phyloP scores from a whole-genome alignment of 129 eudicot species.

The Flaveria trinervia region DNA sequence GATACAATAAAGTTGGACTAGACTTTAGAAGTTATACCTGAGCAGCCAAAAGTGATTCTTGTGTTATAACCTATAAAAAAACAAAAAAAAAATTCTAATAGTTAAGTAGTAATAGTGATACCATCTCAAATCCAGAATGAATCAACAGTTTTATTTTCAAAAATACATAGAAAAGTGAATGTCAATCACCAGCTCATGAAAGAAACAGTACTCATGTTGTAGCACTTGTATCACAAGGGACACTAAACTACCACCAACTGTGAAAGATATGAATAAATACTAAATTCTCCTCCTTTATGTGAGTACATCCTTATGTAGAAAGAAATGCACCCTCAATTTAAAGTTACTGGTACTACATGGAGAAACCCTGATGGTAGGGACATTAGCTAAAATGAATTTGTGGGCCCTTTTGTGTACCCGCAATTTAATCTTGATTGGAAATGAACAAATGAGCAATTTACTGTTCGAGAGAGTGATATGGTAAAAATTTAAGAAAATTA shows the following conservation, averaged over 20 bases:
- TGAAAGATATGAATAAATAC: neutral
- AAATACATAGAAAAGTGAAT: neutral
- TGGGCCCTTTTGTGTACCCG: no score
- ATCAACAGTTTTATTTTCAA: conserved; percentile 2
- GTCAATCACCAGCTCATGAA: neutral
- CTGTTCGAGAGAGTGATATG: no score
- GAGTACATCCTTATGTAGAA: neutral
- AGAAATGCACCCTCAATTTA: neutral
- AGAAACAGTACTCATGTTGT: neutral
- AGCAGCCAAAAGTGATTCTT: conserved; percentile 85
- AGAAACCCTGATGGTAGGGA: neutral
- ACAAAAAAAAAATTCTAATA: conserved; percentile 1
- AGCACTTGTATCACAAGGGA: conserved; percentile 3
- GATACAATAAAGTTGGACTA: neutral
- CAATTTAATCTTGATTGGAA: no score
- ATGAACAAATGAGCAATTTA: no score
- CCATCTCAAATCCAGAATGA: conserved; percentile 17
- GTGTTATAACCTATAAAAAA: conserved; percentile 70
- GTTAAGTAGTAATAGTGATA: conserved; percentile 1
- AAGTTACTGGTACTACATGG: neutral
- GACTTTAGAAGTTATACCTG: conserved; percentile 55
- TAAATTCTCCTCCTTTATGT: neutral
- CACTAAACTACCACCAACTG: neutral
- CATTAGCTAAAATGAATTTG: no score
- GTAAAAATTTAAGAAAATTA: no score